Evolutionary conservation across 345 rosid species (phyloP).

Genomic region (Erysimum cheiranthoides): DNA sequence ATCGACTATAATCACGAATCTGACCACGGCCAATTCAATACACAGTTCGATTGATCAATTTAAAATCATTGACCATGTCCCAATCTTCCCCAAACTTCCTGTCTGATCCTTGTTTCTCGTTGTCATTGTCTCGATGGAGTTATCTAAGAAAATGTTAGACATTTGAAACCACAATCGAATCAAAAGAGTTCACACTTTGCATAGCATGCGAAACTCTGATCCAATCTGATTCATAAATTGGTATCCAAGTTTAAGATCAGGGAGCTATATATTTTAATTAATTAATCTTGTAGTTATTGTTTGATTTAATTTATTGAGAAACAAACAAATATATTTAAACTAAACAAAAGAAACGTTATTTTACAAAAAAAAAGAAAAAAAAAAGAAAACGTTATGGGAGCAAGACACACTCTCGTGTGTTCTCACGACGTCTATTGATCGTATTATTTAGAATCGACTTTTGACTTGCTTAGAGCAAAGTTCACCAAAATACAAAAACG

Average conservation of each 20-base stretch:
- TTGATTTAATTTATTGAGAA: neutral
- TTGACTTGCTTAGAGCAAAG: too few species aligned
- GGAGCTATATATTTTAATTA: neutral
- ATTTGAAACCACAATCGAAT: slow-evolving; percentile 13
- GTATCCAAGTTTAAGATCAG: neutral
- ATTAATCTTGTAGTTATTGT: neutral
- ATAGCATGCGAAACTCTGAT: neutral
- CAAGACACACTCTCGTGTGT: too few species aligned
- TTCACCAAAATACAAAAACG: too few species aligned
- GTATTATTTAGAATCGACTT: too few species aligned
- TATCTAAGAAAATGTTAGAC: neutral
- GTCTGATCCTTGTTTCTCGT: slow-evolving; percentile 37
- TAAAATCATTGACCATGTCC: slow-evolving; percentile 32
- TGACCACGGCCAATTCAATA: slow-evolving; percentile 14
- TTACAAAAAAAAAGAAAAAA: too few species aligned
- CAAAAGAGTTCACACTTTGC: slow-evolving; percentile 13
- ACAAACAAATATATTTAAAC: neutral
- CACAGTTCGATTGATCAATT: slow-evolving; percentile 6
- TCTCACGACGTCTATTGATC: too few species aligned
- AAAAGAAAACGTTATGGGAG: too few species aligned
- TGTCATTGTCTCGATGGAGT: slow-evolving; percentile 27
- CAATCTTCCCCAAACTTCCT: slow-evolving; percentile 29
- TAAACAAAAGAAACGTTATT: too few species aligned
- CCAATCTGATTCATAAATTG: neutral
- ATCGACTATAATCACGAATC: slow-evolving; percentile 16